Conservation (phyloP, 2,329 filamentous ascomycete species). For the Ophiostoma triangulosporum region DNA sequence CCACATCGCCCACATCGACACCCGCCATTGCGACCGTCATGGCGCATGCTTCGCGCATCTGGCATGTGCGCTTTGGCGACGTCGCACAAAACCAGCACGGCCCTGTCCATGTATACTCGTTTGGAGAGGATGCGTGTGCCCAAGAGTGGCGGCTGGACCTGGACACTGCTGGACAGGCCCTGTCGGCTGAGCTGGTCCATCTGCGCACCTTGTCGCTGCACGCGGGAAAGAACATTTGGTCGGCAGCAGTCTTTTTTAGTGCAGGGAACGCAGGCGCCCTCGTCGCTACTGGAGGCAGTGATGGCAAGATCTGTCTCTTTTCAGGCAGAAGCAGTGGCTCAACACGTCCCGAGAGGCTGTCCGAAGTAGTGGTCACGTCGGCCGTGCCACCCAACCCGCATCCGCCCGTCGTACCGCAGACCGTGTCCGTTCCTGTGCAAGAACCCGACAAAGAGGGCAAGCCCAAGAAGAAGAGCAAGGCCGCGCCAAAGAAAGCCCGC, state of each 20-base stretch:
- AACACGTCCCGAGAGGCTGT: background rate
- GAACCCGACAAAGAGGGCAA: background rate
- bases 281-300: conserved; percentile 70
- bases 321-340: background rate
- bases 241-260: conserved; percentile 35
- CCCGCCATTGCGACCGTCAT: conserved; percentile 56
- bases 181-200: conserved; percentile 31
- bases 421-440: background rate
- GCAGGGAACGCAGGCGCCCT: conserved; percentile 17
- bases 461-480: background rate
- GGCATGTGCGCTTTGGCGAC: conserved; percentile 57
- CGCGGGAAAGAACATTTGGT: conserved; percentile 85
- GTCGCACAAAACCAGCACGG: background rate
- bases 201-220: conserved; percentile 50
- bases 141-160: conserved; percentile 54
- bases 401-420: background rate
- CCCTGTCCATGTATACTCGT: conserved; percentile 45
- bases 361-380: background rate
- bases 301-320: conserved; percentile 52
- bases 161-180: conserved; percentile 2
- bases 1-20: conserved; percentile 17
- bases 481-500: background rate
- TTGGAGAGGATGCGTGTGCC: conserved; percentile 71
- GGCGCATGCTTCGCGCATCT: conserved; percentile 83
- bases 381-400: background rate